A percentile compares a stretch with the other conserved stretches of the same genome.
These are phyloP conservation scores for Nannochloris sp. DNA, from an alignment of 139 green algal species.

Conservation along the genomic window DNA sequence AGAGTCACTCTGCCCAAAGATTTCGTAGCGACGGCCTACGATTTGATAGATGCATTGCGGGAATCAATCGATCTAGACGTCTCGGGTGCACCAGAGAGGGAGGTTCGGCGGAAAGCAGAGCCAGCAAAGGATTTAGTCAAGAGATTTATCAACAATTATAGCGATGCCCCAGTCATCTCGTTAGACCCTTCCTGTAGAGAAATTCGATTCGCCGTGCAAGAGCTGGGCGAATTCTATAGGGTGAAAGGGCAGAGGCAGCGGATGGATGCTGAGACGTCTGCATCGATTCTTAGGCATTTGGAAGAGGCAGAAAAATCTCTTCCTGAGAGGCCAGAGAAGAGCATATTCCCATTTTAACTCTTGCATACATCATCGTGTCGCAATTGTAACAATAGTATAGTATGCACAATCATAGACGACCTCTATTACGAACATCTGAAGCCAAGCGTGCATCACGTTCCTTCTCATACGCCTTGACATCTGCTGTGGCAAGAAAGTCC, in stretches of 20 bases:
- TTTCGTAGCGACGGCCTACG: slow-evolving; percentile 20
- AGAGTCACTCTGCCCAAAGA: slow-evolving; percentile 7
- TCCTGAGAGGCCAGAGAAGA: background rate
- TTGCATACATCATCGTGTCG: background rate
- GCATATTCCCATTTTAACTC: slow-evolving; percentile 15
- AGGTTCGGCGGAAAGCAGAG: slow-evolving; percentile 31
- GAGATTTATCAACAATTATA: slow-evolving; percentile 21
- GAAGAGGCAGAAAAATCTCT: slow-evolving; percentile 20
- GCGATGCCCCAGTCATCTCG: slow-evolving; percentile 6
- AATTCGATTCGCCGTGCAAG: slow-evolving; percentile 11
- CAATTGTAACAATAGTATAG: background rate
- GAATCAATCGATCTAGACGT: slow-evolving; percentile 31
- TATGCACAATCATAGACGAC: slow-evolving; percentile 19
- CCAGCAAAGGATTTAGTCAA: slow-evolving; percentile 28
- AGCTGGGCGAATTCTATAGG: slow-evolving; percentile 28
- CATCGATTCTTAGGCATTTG: slow-evolving; percentile 9
- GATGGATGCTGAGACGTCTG: slow-evolving; percentile 6
- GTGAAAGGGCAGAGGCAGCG: slow-evolving; percentile 17
- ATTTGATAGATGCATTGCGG: slow-evolving; percentile 26
- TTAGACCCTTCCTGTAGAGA: slow-evolving; percentile 8
- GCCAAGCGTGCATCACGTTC: slow-evolving; percentile 66
- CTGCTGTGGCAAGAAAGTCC: slow-evolving; percentile 74
- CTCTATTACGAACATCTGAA: slow-evolving; percentile 46
- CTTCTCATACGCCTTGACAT: slow-evolving; percentile 77
- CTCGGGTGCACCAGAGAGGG: slow-evolving; percentile 27